Percentiles rank a stretch among this genome's conserved stretches.
Conservation (phyloP, 1,139 yeast species). For the Candida anutae region DNA sequence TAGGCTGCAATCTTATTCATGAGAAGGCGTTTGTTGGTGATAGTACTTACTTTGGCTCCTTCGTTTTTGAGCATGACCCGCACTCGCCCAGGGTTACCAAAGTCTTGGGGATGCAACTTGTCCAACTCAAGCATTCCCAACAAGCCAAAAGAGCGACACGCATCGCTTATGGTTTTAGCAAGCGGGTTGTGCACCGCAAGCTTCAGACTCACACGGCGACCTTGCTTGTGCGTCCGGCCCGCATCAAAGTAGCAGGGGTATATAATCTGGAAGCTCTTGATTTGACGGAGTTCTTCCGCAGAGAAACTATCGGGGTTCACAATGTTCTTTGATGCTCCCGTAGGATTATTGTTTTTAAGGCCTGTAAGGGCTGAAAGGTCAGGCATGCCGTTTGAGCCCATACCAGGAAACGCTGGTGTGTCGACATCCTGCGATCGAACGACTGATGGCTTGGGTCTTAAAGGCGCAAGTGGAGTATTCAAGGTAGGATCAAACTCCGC, state of each 20-base stretch:
- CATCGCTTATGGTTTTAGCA: constrained; percentile 75
- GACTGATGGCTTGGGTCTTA: constrained; percentile 48
- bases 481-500: constrained; percentile 81
- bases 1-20: constrained; percentile 55
- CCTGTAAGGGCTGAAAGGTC: background rate
- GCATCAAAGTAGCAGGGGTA: constrained; percentile 93
- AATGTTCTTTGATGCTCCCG: constrained; percentile 14
- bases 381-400: constrained; percentile 2
- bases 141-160: constrained; percentile 38
- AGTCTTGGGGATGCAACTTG: constrained; percentile 92
- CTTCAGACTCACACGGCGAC: constrained; percentile 66
- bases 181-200: constrained; percentile 80
- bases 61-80: constrained; percentile 56
- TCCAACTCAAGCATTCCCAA: constrained; percentile 66
- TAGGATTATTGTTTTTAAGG: constrained; percentile 1
- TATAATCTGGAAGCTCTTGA: constrained; percentile 61
- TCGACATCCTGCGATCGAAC: constrained; percentile 56
- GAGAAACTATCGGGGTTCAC: constrained; percentile 32
- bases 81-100: constrained; percentile 94
- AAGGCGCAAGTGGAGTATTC: constrained; percentile 63
- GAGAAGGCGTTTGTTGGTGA: constrained; percentile 59
- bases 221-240: constrained; percentile 67
- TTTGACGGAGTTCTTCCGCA: constrained; percentile 49
- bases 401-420: constrained; percentile 19
- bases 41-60: constrained; percentile 25